A percentile compares a stretch with the other conserved stretches of the same genome.
These are phyloP conservation scores for Mycogone perniciosa DNA, from an alignment of 2,329 filamentous ascomycete species.

Conservation along the genomic window DNA sequence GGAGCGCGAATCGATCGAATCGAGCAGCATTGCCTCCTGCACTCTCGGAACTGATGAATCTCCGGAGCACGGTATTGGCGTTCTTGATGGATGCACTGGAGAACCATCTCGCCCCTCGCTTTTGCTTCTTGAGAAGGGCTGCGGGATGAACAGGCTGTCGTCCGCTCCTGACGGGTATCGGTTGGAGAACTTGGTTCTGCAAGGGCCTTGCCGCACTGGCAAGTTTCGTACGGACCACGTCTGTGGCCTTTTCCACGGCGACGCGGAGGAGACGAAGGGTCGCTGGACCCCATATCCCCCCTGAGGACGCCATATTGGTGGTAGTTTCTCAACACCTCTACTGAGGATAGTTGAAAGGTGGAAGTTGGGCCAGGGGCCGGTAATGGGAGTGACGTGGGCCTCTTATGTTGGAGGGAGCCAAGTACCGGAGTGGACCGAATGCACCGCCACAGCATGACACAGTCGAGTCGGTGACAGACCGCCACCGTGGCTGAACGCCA, in stretches of 20 bases:
- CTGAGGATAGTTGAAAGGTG: conserved; percentile 12
- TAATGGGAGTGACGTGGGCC: conserved; percentile 1
- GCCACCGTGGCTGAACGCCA: conserved; percentile 13
- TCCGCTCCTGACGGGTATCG: conserved; percentile 37
- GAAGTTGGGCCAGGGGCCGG: conserved; percentile 13
- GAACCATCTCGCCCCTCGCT: conserved; percentile 38
- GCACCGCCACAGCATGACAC: conserved; percentile 30
- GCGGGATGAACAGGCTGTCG: conserved; percentile 51
- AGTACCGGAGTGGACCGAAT: conserved; percentile 13
- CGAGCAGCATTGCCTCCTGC: conserved; percentile 22
- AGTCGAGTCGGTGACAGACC: neutral
- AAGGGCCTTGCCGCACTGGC: conserved; percentile 38
- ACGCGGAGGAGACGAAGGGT: conserved; percentile 49
- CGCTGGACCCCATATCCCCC: conserved; percentile 52
- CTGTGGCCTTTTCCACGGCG: conserved; percentile 45
- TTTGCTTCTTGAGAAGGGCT: conserved; percentile 45
- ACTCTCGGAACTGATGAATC: conserved; percentile 42
- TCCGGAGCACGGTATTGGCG: conserved; percentile 40
- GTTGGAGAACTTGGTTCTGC: conserved; percentile 38
- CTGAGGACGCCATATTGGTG: conserved; percentile 47
- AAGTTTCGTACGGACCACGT: conserved; percentile 46
- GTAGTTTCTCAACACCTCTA: conserved; percentile 18
- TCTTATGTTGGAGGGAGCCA: neutral
- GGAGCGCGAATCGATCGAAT: conserved; percentile 44
- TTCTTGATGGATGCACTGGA: conserved; percentile 38